Percentiles rank a stretch among this genome's conserved stretches.
Conservation (phyloP, 257 asterid species). For the Scutellaria barbata region DNA sequence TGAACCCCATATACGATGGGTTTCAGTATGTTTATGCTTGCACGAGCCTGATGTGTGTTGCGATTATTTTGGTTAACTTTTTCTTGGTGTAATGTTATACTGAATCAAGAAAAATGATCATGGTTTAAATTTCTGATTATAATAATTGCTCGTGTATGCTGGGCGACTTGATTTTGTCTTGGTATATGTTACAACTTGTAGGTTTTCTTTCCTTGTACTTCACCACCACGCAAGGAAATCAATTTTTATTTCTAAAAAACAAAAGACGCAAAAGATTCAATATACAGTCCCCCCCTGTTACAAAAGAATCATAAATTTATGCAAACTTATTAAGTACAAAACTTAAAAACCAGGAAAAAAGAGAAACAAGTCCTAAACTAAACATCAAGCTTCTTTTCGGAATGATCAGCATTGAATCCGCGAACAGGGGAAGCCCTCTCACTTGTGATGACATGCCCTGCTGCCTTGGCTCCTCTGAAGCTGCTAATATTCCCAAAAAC, state of each 20-base stretch:
- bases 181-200: no score
- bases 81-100: no score
- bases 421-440: conserved; percentile 56
- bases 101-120: neutral
- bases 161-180: neutral
- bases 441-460: conserved; percentile 63
- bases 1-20: no score
- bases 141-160: neutral
- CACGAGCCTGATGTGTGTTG: neutral
- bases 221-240: no score
- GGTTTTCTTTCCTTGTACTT: no score
- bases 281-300: conserved; percentile 30
- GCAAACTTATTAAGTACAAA: conserved; percentile 42
- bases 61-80: no score
- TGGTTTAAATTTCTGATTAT: neutral
- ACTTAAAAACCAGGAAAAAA: neutral
- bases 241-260: conserved; percentile 34
- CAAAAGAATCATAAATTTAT: conserved; percentile 40
- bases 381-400: conserved; percentile 30
- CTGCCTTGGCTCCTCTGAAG: conserved; percentile 81
- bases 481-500: conserved; percentile 83
- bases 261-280: neutral
- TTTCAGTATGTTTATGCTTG: neutral
- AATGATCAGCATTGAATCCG: conserved; percentile 40
- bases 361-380: conserved; percentile 26